These are phyloP conservation scores for Paramecium bursaria DNA, from an alignment of 73 alveolate genomes.

Conservation along the genomic window DNA sequence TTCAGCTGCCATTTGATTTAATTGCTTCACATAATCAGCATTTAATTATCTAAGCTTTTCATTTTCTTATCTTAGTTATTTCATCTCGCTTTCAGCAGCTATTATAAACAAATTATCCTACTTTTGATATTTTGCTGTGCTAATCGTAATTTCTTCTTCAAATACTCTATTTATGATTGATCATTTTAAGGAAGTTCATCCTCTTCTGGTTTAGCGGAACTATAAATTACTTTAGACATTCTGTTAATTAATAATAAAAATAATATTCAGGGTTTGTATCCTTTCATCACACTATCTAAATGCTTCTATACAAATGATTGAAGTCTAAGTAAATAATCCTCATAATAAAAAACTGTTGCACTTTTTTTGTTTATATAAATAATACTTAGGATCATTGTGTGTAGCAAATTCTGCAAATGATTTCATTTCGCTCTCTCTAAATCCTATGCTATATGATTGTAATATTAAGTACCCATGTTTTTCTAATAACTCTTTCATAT, in stretches of 20 bases:
- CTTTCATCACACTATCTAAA: no score
- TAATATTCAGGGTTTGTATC: no score
- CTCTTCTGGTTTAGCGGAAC: no score
- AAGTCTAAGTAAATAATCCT: no score
- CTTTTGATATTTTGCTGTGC: conserved; percentile 10
- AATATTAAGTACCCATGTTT: conserved; percentile 22
- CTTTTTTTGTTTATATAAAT: neutral
- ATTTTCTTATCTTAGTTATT: conserved; percentile 49
- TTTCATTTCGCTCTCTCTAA: conserved; percentile 52
- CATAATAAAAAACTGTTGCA: conserved; percentile 68
- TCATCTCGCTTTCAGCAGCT: conserved; percentile 14
- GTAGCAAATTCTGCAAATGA: conserved; percentile 67
- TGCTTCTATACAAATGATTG: no score
- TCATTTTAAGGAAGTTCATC: conserved; percentile 9
- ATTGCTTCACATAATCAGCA: conserved; percentile 56
- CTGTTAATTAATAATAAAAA: no score
- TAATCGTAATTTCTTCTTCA: conserved; percentile 27
- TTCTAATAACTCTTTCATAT: conserved; percentile 25
- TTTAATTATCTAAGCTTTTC: conserved; percentile 62
- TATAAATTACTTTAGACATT: no score
- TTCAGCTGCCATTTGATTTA: conserved; percentile 63
- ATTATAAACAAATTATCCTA: neutral
- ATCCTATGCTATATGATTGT: conserved; percentile 7
- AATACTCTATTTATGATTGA: conserved; percentile 30
- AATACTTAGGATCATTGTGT: conserved; percentile 64